Conservation (phyloP, 805 yeast genomes). For the Candida nanaspora region DNA sequence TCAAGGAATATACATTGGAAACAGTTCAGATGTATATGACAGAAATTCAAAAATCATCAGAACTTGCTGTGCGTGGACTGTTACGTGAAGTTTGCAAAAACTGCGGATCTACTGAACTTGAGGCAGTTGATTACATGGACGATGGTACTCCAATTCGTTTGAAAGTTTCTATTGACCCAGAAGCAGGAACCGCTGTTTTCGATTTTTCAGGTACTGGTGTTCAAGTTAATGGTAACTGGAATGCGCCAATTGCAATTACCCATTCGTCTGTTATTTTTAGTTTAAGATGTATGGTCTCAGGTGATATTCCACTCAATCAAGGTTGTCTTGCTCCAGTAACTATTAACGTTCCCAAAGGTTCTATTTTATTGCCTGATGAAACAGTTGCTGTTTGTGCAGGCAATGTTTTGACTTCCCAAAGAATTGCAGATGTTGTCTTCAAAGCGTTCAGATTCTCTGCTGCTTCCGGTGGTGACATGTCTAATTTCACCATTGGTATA, state of each 20-base stretch:
- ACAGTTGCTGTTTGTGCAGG: slow-evolving; percentile 43
- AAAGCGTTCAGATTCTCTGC: slow-evolving; percentile 49
- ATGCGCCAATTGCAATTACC: slow-evolving; percentile 48
- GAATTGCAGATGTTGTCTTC: slow-evolving; percentile 44
- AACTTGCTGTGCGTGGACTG: slow-evolving; percentile 26
- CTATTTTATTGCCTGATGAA: slow-evolving; percentile 28
- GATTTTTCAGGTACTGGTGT: slow-evolving; percentile 27
- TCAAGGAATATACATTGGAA: slow-evolving; percentile 29
- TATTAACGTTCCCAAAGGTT: slow-evolving; percentile 24
- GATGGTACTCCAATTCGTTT: slow-evolving; percentile 42
- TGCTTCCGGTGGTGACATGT: slow-evolving; percentile 50
- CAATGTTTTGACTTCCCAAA: slow-evolving; percentile 47
- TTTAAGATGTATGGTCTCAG: slow-evolving; percentile 31
- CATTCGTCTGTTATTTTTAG: slow-evolving; percentile 46
- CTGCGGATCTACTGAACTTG: slow-evolving; percentile 10
- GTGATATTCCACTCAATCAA: slow-evolving; percentile 48
- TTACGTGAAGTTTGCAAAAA: slow-evolving; percentile 32
- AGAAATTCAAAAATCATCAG: slow-evolving; percentile 32
- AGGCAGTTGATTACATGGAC: slow-evolving; percentile 42
- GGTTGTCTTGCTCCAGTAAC: slow-evolving; percentile 43
- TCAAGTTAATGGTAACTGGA: slow-evolving; percentile 42
- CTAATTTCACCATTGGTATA: slow-evolving; percentile 44
- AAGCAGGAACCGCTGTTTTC: slow-evolving; percentile 35
- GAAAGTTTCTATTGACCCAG: slow-evolving; percentile 31
- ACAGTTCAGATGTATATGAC: slow-evolving; percentile 34